phyloP scores from a whole-genome alignment of 164 flowering plant genomes.

The Cinnamomum micranthum region DNA sequence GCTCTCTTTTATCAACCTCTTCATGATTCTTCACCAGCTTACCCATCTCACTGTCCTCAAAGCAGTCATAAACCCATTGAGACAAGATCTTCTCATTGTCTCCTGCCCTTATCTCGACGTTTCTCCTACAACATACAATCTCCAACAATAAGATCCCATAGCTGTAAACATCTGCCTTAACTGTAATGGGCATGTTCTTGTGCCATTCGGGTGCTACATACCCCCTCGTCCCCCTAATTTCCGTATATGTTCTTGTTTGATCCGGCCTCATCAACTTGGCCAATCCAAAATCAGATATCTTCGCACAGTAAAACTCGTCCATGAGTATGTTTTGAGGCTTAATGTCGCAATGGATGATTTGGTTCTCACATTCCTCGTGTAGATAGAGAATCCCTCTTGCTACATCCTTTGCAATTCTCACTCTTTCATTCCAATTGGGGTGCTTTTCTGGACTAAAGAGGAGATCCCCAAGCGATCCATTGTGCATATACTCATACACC shows the following conservation, averaged over 20 bases:
- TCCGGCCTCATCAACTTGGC: slow-evolving; percentile 20
- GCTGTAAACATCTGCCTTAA: neutral
- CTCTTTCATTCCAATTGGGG: slow-evolving; percentile 17
- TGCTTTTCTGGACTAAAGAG: slow-evolving; percentile 8
- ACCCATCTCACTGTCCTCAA: too few species aligned
- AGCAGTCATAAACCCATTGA: too few species aligned
- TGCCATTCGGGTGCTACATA: slow-evolving; percentile 27
- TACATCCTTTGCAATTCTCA: slow-evolving; percentile 15
- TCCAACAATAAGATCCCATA: too few species aligned
- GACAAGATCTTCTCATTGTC: too few species aligned
- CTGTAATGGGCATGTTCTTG: slow-evolving; percentile 8
- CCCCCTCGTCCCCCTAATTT: slow-evolving; percentile 23
- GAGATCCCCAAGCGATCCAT: slow-evolving; percentile 14
- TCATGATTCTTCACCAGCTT: neutral
- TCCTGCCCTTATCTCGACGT: too few species aligned
- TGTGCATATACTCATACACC: slow-evolving; percentile 21
- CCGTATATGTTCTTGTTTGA: slow-evolving; percentile 14
- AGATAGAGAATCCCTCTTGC: slow-evolving; percentile 23
- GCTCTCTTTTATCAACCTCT: neutral
- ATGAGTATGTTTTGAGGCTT: slow-evolving; percentile 26
- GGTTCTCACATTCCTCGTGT: slow-evolving; percentile 20
- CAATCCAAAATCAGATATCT: slow-evolving; percentile 25
- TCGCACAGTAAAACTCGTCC: slow-evolving; percentile 6
- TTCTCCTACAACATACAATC: too few species aligned
- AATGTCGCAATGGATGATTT: slow-evolving; percentile 24